Evolutionary conservation across 164 flowering plant species (phyloP).

Genomic region (Umbellularia californica): DNA sequence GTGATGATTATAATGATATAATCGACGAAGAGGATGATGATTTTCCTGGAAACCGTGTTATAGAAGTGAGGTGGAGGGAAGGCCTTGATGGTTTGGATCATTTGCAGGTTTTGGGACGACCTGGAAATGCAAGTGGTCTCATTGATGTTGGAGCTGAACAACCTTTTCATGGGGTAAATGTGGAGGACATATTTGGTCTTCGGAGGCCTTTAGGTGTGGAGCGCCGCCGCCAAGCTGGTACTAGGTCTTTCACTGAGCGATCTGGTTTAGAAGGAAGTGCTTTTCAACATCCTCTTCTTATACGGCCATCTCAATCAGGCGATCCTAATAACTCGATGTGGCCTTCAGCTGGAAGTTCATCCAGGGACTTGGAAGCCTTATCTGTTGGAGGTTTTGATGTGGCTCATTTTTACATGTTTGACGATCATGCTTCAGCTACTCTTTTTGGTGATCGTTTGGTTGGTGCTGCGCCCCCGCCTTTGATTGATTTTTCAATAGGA

Average conservation of each 20-base stretch:
- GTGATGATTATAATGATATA: conserved; percentile 82
- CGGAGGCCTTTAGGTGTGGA: conserved; percentile 71
- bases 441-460: conserved; percentile 62
- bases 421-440: conserved; percentile 62
- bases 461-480: conserved; percentile 61
- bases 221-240: conserved; percentile 61
- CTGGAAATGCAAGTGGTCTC: conserved; percentile 62
- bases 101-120: conserved; percentile 81
- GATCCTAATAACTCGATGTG: conserved; percentile 47
- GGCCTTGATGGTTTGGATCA: conserved; percentile 87
- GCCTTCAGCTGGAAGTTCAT: conserved; percentile 54
- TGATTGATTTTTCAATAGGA: conserved; percentile 78
- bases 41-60: conserved; percentile 78
- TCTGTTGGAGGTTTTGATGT: conserved; percentile 62
- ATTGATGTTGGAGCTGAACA: conserved; percentile 85
- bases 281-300: conserved; percentile 89
- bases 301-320: conserved; percentile 63
- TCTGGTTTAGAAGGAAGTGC: conserved; percentile 56
- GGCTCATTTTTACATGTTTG: conserved; percentile 77
- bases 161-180: conserved; percentile 86
- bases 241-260: conserved; percentile 59
- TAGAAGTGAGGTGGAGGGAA: conserved; percentile 93
- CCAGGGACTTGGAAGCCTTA: conserved; percentile 59
- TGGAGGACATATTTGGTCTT: conserved; percentile 83
- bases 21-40: conserved; percentile 93